Conservation (phyloP, 805 yeast species). For the Yarrowia sp. region DNA sequence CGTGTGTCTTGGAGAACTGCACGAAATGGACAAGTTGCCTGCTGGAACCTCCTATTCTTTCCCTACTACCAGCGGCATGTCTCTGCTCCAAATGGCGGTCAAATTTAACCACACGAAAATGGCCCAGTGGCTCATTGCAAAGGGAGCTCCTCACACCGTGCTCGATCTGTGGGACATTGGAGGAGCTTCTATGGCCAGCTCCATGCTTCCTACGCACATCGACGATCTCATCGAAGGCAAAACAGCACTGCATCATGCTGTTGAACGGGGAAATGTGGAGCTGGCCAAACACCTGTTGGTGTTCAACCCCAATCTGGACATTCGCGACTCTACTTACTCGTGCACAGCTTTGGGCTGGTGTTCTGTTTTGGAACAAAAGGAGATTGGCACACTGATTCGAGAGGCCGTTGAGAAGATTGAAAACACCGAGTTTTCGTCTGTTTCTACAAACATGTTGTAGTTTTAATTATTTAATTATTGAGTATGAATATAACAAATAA, state of each 20-base stretch:
- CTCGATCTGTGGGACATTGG: slow-evolving; percentile 6
- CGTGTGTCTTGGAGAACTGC: background rate
- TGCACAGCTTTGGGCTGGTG: slow-evolving; percentile 17
- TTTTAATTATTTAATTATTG: background rate
- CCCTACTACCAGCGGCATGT: background rate
- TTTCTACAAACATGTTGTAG: background rate
- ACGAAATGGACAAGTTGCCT: background rate
- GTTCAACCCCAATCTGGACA: background rate
- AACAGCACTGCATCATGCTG: slow-evolving; percentile 19
- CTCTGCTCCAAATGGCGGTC: slow-evolving; percentile 1
- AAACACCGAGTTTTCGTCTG: background rate
- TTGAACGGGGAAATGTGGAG: background rate
- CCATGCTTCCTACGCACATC: background rate
- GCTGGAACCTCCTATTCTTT: background rate
- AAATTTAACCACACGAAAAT: background rate
- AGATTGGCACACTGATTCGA: slow-evolving; percentile 1
- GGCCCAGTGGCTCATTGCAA: slow-evolving; percentile 6
- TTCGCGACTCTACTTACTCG: background rate
- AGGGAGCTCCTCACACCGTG: background rate
- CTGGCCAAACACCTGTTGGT: background rate
- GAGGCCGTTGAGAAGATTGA: slow-evolving; percentile 1
- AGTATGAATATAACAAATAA: no score
- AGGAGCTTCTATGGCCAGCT: background rate
- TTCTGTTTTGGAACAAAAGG: background rate
- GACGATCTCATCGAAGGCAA: background rate